Base-by-base conservation (phyloP, 805 yeast genomes). In the Ogataea ramenticola region DNA sequence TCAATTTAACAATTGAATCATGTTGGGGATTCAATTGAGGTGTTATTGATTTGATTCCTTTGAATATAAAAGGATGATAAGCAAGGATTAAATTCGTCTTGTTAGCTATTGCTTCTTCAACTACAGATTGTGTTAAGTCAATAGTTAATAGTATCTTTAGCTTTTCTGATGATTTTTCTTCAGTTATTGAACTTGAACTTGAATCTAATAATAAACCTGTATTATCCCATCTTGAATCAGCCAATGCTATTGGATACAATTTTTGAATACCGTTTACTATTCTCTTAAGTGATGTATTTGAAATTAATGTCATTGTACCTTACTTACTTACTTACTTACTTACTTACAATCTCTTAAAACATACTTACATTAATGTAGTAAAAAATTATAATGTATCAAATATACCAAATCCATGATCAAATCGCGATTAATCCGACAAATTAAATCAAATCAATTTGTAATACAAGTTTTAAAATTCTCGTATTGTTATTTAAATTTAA, bases 161-260 rank as follows among this genome's bases (percentile, higher is more conserved):
- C n/a, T 50, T 47, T 16, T 51, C 54, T 1, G 48, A 39, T 7
- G 40, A 36, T 7, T 39, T 17, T 3, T 40, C 36, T 10, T 48
- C 42, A 3, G 45, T 42, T 3, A 53, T 27, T 1, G 50, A 46
- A 15, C 41, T 41, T 3, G 21, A 36, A n/a, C 36, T 40, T 9
- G 91, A 66, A 56, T 90, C 96, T 10, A 93, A 82, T 38, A 93
- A 64, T 30, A 93, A 69, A 1, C 99, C 99, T 0, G 96, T 90
- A 61, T 93, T 93, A 58, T 93, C 99, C 99, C 99, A 93, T 3
- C 89, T 62, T 19, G 72, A 70, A 55, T 91, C 98, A 0, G 98
- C 97, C 12, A 38, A 8, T 38, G 75, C 75, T 15, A 75, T 60
- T 2, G 99, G 99, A 57, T 86, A 93, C n/a, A 80, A 66, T 50